A percentile compares a stretch with the other conserved stretches of the same genome.
Evolutionary conservation across 805 yeast genomes (phyloP).

Genomic region (Ogataea allantospora): DNA sequence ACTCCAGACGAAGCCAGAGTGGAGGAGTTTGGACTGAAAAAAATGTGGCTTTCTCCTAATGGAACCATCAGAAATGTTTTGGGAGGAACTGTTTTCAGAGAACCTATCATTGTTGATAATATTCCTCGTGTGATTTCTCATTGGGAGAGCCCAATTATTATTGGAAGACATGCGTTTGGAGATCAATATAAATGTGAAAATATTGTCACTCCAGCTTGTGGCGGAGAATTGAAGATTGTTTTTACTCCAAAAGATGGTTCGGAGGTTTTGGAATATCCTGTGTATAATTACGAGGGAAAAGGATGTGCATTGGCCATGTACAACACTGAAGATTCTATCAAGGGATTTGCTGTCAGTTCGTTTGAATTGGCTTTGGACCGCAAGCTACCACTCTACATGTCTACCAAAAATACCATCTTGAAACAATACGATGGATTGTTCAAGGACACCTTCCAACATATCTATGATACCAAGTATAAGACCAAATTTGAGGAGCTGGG

Average conservation of each 20-base stretch:
- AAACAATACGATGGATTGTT: conserved; percentile 93
- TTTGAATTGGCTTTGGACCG: conserved; percentile 83
- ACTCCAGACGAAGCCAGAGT: conserved; percentile 98
- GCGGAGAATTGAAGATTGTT: conserved; percentile 76
- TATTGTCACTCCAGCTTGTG: conserved; percentile 64
- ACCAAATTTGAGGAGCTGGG: conserved; percentile 68
- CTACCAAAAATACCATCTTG: conserved; percentile 93
- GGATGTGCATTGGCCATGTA: conserved; percentile 93
- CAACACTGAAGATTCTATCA: conserved; percentile 89
- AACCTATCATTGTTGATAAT: conserved; percentile 84
- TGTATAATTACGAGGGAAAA: conserved; percentile 65
- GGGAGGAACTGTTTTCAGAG: conserved; percentile 96
- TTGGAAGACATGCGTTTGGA: conserved; percentile 97
- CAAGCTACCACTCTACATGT: conserved; percentile 75
- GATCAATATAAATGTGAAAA: conserved; percentile 97
- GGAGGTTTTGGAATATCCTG: conserved; percentile 53
- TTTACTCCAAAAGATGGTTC: conserved; percentile 72
- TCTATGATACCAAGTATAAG: conserved; percentile 72
- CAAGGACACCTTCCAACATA: conserved; percentile 85
- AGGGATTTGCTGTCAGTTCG: conserved; percentile 89
- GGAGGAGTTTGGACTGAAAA: conserved; percentile 82
- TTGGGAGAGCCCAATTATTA: conserved; percentile 94
- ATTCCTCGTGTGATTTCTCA: conserved; percentile 87
- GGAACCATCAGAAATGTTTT: conserved; percentile 94
- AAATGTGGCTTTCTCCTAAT: conserved; percentile 97